Percentiles rank a stretch among this genome's conserved stretches.
Evolutionary conservation across 306 rosid species (phyloP).

Genomic region (Lotus japonicus): DNA sequence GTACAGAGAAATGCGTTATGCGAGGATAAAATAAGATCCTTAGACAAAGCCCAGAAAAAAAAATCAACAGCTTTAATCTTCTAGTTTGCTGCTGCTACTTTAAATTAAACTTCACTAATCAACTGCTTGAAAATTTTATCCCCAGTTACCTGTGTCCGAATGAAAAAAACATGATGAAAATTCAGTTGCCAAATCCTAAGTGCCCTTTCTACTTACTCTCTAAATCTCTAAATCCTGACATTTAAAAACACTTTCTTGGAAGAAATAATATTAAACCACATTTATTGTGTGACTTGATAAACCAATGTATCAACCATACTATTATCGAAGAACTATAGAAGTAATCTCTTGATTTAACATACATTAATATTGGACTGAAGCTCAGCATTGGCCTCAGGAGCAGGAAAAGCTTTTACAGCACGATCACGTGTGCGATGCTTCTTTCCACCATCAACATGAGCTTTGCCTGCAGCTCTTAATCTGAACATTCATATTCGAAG

Average conservation of each 20-base stretch:
- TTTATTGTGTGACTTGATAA: not conserved
- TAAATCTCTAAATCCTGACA: not conserved
- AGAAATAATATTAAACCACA: not conserved
- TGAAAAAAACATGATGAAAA: not conserved
- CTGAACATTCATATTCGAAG: slow-evolving; percentile 39
- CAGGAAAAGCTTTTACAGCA: slow-evolving; percentile 48
- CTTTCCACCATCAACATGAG: slow-evolving; percentile 59
- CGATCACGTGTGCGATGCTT: slow-evolving; percentile 79
- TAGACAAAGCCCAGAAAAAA: not conserved
- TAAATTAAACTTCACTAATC: not conserved
- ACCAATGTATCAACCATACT: not conserved
- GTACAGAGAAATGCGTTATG: not conserved
- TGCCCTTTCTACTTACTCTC: not conserved
- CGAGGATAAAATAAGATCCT: not conserved
- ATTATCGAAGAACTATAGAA: slow-evolving; percentile 15
- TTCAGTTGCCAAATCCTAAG: not conserved
- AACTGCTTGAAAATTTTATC: not conserved
- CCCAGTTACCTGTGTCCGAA: not conserved
- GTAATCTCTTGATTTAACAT: slow-evolving; percentile 27
- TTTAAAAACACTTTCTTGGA: not conserved
- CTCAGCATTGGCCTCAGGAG: slow-evolving; percentile 95
- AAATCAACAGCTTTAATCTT: not conserved
- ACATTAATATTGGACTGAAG: slow-evolving; percentile 79
- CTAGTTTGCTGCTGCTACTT: not conserved
- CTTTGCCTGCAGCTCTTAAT: slow-evolving; percentile 62